Evolutionary conservation across 2,329 filamentous ascomycete species (phyloP), one percentile per base, ranked within the genome.

Genomic region (Exophiala viscosa): DNA sequence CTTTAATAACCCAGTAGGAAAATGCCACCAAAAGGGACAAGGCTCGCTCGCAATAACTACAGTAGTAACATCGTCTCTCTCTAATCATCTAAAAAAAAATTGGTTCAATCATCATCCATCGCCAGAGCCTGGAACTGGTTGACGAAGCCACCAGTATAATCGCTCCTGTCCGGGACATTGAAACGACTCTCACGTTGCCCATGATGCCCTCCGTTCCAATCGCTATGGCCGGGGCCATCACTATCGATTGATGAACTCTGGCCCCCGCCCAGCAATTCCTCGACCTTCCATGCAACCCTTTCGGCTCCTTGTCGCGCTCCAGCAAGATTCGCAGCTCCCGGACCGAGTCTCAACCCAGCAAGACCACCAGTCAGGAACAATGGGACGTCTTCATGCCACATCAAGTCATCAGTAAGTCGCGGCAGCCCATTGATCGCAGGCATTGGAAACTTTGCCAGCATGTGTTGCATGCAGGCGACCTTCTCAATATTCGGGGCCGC

Each of bases 221-320:
- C 20, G 38, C 38, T 3, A 7, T 15, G 20, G 9, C 17, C 44
- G 15, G 23, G 14, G 7, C 17, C 18, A 43, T 35, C 18, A 6
- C 14, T n/a, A 4, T 47, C 45, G 23, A 15, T n/a, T 28, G 28
- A 38, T n/a, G 39, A 8, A n/a, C 6, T 48, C 23, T 39, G 33
- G 3, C 49, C 58, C 36, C 61, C 66, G 40, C 66, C 71, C 38
- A 84, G 55, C 9, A 81, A 64, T 56, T 86, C 82, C 59, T 86
- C 79, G 45, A 90, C 76, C 1, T 80, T 82, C 84, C 85, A 88
- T 0, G 82, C 81, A 42, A 90, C 81, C 45, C 87, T 77, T 70
- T 91, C 88, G 0, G 87, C 87, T 0, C 86, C 86, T 20, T 84
- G 65, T 58, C 87, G 79, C 2, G 86, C 86, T 0, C 88, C 88